Base-by-base conservation (phyloP, 176 grass and related monocot genomes). In the Oryza longistaminata region DNA sequence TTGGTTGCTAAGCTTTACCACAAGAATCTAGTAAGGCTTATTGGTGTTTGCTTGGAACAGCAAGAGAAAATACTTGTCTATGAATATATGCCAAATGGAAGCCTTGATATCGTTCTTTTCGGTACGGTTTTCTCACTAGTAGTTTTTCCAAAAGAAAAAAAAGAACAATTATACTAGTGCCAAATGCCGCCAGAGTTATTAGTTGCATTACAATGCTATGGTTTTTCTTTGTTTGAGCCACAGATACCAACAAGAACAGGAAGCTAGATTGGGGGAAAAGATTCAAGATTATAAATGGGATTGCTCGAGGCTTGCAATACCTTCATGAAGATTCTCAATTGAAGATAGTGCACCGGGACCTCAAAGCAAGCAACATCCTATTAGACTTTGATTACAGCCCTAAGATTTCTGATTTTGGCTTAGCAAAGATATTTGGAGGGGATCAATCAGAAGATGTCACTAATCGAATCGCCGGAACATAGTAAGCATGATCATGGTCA, bases 321-420 rank as follows among this genome's bases (percentile, higher is more conserved):
- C 88, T 92, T 26, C 93, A 95, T 2, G 87, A 95, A 88, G 93
- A 95, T 66, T 95, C 93, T 64, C 88, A 68, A 34, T 2, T 92
- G 11, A 90, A 31, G 78, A 84, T 95, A 79, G 84, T 95, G 44
- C 93, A 95, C 29, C 78, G 74, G 19, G 86, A 88, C 43, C 86
- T 88, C 0, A 88, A 88, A 83, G 67, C 55, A 27, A 88, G n/a
- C 45, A 83, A 88, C 11, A 0, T 88, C 11, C 74, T 88, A 7
- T 29, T 88, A 13, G 86, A 88, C 45, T 3, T 21, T 0, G 70
- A 95, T 71, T 83, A 92, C 50, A 81, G 12, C 43, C 88, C 93
- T 6, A 95, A 95, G 43, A 95, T 95, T 35, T 85, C 90, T 1
- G 93, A 95, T 39, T 95, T 92, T 7, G 93, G 93, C 27, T 10